Percentiles rank a stretch among this genome's conserved stretches.
Conservation (phyloP, 1,139 yeast genomes). For the Tardiomyces digboiensis region DNA sequence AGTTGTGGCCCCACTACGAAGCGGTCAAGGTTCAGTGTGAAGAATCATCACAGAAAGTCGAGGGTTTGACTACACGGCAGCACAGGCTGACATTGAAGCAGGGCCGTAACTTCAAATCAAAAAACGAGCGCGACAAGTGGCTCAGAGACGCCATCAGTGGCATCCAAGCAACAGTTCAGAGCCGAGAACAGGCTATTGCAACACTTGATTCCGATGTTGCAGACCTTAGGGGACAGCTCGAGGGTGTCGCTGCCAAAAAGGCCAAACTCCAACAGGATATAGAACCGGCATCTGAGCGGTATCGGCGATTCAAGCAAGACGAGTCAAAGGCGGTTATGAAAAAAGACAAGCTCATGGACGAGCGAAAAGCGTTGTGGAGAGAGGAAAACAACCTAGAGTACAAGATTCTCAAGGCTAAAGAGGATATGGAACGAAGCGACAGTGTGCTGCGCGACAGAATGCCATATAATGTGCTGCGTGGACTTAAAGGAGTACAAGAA, state of each 20-base stretch:
- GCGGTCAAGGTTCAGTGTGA: slow-evolving; percentile 47
- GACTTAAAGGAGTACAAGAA: slow-evolving; percentile 5
- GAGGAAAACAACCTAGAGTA: slow-evolving; percentile 58
- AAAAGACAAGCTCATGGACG: slow-evolving; percentile 41
- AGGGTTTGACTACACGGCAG: slow-evolving; percentile 43
- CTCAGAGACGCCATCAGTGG: slow-evolving; percentile 40
- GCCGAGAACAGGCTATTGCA: slow-evolving; percentile 13
- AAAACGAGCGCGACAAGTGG: slow-evolving; percentile 62
- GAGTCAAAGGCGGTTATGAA: background rate
- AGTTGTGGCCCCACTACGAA: slow-evolving; percentile 32
- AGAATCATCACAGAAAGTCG: slow-evolving; percentile 39
- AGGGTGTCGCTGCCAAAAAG: background rate
- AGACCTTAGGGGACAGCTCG: slow-evolving; percentile 9
- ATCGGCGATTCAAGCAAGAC: slow-evolving; percentile 4
- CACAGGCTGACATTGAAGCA: slow-evolving; percentile 64
- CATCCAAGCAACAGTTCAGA: slow-evolving; percentile 28
- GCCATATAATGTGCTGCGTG: slow-evolving; percentile 7
- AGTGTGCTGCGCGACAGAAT: slow-evolving; percentile 51
- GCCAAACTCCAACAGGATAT: background rate
- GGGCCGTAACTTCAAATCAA: slow-evolving; percentile 52
- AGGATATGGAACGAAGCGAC: slow-evolving; percentile 42
- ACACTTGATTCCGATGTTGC: slow-evolving; percentile 15
- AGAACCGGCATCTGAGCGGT: background rate
- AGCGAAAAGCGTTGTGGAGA: slow-evolving; percentile 71
- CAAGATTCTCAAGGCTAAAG: slow-evolving; percentile 43